Conservation (phyloP, 2,329 filamentous ascomycete genomes). For the Huntiella moniliformis region DNA sequence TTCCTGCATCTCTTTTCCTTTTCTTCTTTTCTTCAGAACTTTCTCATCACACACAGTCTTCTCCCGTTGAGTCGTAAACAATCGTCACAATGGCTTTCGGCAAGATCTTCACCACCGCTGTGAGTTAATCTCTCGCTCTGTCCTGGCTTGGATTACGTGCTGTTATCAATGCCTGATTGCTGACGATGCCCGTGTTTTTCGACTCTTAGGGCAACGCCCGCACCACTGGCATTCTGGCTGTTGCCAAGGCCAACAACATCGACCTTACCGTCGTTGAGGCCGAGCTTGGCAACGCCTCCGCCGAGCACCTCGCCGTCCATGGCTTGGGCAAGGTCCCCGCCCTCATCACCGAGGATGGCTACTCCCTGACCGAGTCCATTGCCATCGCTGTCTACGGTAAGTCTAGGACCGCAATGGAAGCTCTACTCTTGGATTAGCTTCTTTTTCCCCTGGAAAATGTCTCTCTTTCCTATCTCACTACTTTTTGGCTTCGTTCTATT, state of each 20-base stretch:
- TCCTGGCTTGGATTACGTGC: conserved; percentile 13
- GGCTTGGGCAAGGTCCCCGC: conserved; percentile 80
- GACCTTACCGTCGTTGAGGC: conserved; percentile 72
- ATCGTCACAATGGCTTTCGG: conserved; percentile 74
- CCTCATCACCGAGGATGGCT: conserved; percentile 85
- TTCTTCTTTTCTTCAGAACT: conserved; percentile 17
- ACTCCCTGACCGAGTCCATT: conserved; percentile 70
- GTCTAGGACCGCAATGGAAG: conserved; percentile 23
- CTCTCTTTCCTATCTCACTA: conserved; percentile 7
- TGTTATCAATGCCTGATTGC: conserved; percentile 14
- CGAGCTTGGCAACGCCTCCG: conserved; percentile 42
- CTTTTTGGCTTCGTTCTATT: conserved; percentile 17
- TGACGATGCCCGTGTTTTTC: conserved; percentile 16
- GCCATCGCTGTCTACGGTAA: conserved; percentile 95
- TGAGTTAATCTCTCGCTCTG: conserved; percentile 25
- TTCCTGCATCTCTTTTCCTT: conserved; percentile 12
- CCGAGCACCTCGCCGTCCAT: conserved; percentile 73
- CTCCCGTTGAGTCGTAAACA: conserved; percentile 11
- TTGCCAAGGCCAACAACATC: conserved; percentile 94
- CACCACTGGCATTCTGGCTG: conserved; percentile 70
- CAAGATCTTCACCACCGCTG: conserved; percentile 81
- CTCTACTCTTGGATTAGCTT: conserved; percentile 5
- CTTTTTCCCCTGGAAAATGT: conserved; percentile 6
- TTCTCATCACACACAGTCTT: conserved; percentile 14
- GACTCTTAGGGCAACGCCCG: conserved; percentile 61